phyloP scores from a whole-genome alignment of 768 basidiomycete species.

The Strobilomyces echinocephalus region DNA sequence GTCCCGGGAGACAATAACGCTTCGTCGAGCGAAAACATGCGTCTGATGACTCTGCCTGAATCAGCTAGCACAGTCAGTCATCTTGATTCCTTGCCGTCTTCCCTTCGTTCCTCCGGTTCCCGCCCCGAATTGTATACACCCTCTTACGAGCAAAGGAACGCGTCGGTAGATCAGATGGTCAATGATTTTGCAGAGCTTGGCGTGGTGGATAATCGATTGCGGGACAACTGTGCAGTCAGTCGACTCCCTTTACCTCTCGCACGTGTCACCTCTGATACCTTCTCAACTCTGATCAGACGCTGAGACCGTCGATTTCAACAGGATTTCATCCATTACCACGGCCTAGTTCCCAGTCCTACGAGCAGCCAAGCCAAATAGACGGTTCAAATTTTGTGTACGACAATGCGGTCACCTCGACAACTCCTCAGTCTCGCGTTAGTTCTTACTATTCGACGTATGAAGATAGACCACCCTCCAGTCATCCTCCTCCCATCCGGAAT shows the following conservation, averaged over 20 bases:
- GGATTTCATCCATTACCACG: constrained; percentile 32
- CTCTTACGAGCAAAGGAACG: constrained; percentile 58
- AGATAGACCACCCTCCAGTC: constrained; percentile 27
- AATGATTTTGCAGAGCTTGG: constrained; percentile 66
- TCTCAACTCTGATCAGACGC: constrained; percentile 31
- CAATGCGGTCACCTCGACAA: constrained; percentile 33
- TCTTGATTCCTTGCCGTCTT: constrained; percentile 52
- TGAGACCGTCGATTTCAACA: constrained; percentile 35
- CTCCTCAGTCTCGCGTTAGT: constrained; percentile 32
- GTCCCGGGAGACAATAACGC: constrained; percentile 43
- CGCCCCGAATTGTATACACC: constrained; percentile 69
- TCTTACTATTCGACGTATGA: constrained; percentile 47
- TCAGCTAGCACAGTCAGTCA: constrained; percentile 34
- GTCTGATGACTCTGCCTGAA: constrained; percentile 3
- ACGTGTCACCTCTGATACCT: constrained; percentile 13
- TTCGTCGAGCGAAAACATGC: constrained; percentile 22
- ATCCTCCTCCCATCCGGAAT: constrained; percentile 33
- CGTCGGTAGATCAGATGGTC: constrained; percentile 48
- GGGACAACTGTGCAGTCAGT: constrained; percentile 60
- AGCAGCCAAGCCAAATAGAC: constrained; percentile 32
- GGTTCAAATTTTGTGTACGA: constrained; percentile 39
- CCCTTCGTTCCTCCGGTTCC: constrained; percentile 58
- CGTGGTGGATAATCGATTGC: constrained; percentile 44
- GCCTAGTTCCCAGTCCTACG: constrained; percentile 36
- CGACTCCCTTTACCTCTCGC: background rate